Evolutionary conservation across 2,329 filamentous ascomycete genomes (phyloP).

Genomic region (Aspergillus ochraceus): DNA sequence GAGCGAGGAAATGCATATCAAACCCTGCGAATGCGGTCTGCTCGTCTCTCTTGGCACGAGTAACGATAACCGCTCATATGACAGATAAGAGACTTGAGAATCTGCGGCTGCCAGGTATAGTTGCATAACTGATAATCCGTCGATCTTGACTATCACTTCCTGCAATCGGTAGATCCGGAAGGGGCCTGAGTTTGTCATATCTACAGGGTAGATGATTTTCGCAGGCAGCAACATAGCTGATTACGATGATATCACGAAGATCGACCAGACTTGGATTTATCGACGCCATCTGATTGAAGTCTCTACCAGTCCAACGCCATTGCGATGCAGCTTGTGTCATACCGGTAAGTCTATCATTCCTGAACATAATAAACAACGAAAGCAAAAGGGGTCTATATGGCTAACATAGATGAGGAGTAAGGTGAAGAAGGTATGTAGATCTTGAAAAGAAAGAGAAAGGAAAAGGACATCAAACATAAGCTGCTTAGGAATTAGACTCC

Average conservation of each 20-base stretch:
- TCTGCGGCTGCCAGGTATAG: no score
- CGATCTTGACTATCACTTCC: neutral
- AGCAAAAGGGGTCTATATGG: neutral
- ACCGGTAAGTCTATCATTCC: conserved; percentile 1
- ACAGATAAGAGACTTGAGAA: no score
- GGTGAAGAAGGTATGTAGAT: neutral
- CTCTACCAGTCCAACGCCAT: neutral
- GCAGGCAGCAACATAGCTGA: neutral
- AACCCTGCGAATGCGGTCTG: no score
- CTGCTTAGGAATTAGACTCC: neutral
- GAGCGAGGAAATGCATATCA: no score
- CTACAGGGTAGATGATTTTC: neutral
- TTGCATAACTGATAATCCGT: neutral
- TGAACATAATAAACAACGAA: neutral
- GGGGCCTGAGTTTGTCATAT: neutral
- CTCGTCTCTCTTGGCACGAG: neutral
- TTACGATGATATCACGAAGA: neutral
- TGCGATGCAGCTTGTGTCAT: neutral
- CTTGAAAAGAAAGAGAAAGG: neutral
- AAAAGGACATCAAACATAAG: conserved; percentile 3
- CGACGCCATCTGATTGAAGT: neutral
- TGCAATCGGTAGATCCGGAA: neutral
- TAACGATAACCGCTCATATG: neutral
- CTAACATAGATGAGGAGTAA: neutral
- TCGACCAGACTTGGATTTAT: neutral